Evolutionary conservation across 352 stramenopile species (phyloP), one percentile per base, ranked within the genome.

Genomic region (Globisporangium splendens): DNA sequence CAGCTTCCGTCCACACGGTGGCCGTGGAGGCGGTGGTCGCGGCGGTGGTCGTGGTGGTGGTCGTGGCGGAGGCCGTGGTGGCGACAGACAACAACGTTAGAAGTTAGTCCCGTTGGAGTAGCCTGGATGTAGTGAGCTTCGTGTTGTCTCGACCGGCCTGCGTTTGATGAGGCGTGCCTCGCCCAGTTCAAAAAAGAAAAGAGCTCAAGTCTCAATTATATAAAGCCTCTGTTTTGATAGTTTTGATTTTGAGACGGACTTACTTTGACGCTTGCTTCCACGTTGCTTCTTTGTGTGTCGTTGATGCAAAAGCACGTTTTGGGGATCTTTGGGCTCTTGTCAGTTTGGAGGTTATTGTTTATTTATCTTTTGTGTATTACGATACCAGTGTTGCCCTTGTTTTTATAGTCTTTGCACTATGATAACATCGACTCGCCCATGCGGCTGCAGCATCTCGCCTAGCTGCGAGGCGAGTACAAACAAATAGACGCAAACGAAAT

Each of bases 1-100:
- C 46, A 74, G 82, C 41, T 83, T 77, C 56, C 68, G 70, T 62
- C 70, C 70, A 18, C 61, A 80, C 44, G 68, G 77, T 50, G 78
- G 73, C 53, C 61, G 72, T n/a, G 76, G 78, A 38, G 74, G 72
- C 33, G 71, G 71, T 51, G 62, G 75, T 46, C 67, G 72, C 59
- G 63, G 76, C 51, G 70, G 55, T 38, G 38, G 76, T 62, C 71
- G 72, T 31, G 67, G 73, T 15, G 64, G 65, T 31, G 51, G 73
- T 31, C 66, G 75, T 47, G 75, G 75, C n/a, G n/a, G n/a, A n/a
- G n/a, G n/a, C 31, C 63, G 72, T 31, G 61, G 74, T 31, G 66
- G 65, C 28, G 56, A 70, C 49, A 56, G 74, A 41, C 69, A 80
- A 51, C 69, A 79, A 54, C 75, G 66, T 62, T 77, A 82, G 65